These are phyloP conservation scores for Marasmius fiardii DNA, from an alignment of 1,284 basidiomycete species.

Conservation along the genomic window DNA sequence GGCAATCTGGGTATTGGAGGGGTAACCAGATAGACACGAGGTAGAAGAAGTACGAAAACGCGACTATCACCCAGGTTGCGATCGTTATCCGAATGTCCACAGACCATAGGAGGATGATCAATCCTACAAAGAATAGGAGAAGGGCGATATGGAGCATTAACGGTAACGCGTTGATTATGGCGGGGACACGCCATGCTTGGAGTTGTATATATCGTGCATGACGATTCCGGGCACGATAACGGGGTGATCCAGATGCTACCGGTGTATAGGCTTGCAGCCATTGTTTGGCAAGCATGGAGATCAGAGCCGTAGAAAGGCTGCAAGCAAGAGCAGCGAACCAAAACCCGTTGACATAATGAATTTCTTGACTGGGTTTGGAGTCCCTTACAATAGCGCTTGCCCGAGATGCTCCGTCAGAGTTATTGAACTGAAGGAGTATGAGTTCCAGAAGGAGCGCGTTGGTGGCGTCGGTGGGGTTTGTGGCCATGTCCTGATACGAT, in stretches of 20 bases:
- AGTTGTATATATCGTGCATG: constrained; percentile 32
- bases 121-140: constrained; percentile 40
- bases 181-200: constrained; percentile 36
- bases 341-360: constrained; percentile 38
- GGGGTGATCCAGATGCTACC: constrained; percentile 29
- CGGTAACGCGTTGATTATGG: constrained; percentile 35
- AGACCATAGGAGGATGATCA: constrained; percentile 37
- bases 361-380: constrained; percentile 14
- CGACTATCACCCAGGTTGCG: constrained; percentile 31
- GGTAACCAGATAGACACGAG: constrained; percentile 34
- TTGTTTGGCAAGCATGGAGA: constrained; percentile 43
- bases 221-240: constrained; percentile 32
- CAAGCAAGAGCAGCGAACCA: constrained; percentile 40
- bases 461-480: constrained; percentile 28
- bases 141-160: constrained; percentile 40
- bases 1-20: constrained; percentile 36
- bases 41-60: constrained; percentile 35
- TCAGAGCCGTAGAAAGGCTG: constrained; percentile 36
- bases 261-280: constrained; percentile 37
- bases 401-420: background rate
- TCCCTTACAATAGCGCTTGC: background rate
- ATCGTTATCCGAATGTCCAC: constrained; percentile 30
- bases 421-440: constrained; percentile 19
- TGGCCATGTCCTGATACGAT: constrained; percentile 33
- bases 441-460: constrained; percentile 31